Evolutionary conservation across 73 alveolate species (phyloP).

Genomic region (Tetrahymena borealis): DNA sequence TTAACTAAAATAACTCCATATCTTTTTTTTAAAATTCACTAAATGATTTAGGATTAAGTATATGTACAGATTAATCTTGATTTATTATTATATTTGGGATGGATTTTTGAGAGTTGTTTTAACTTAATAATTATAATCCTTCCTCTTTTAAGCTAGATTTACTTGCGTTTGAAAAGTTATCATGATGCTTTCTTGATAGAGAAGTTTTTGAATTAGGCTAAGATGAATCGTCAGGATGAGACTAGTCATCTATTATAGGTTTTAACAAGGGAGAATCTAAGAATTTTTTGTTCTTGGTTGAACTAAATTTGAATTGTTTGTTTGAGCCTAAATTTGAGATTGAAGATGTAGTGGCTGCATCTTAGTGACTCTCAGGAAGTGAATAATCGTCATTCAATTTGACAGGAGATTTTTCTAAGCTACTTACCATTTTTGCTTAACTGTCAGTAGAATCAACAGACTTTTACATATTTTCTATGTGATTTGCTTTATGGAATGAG

Average conservation of each 20-base stretch:
- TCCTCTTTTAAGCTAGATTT: background rate
- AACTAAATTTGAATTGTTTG: background rate
- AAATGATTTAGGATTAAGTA: background rate
- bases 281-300: background rate
- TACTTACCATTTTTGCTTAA: background rate
- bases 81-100: background rate
- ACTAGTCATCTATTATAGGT: background rate
- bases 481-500: background rate
- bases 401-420: background rate
- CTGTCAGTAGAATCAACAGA: background rate
- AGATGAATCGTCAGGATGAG: background rate
- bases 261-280: background rate
- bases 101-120: background rate
- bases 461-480: background rate
- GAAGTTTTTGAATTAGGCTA: background rate
- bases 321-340: background rate
- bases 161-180: background rate
- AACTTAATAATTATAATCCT: background rate
- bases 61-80: background rate
- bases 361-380: background rate
- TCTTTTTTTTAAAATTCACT: background rate
- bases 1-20: background rate
- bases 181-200: background rate
- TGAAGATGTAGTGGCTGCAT: background rate
- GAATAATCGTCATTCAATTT: background rate